phyloP scores from a whole-genome alignment of 768 basidiomycete species.

The Podaxis mareebaensis region DNA sequence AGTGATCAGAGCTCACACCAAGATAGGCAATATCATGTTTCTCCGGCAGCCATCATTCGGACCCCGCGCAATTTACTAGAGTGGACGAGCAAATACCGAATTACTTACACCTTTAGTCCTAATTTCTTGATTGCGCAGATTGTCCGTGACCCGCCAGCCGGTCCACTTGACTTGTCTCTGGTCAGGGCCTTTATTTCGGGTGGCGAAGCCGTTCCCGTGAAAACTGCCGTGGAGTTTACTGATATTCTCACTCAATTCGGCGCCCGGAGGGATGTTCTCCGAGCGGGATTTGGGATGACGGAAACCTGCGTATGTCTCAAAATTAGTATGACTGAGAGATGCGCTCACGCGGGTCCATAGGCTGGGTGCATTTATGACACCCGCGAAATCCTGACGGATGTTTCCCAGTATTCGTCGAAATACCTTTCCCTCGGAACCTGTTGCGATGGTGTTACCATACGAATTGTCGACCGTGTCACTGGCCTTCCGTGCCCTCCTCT shows the following conservation, averaged over 20 bases:
- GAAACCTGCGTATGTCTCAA: constrained; percentile 10
- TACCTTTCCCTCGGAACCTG: constrained; percentile 12
- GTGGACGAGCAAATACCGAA: constrained; percentile 9
- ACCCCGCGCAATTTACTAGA: constrained; percentile 5
- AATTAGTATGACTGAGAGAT: background rate
- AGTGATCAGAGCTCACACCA: background rate
- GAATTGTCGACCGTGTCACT: constrained; percentile 9
- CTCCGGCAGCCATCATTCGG: constrained; percentile 4
- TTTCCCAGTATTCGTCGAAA: background rate
- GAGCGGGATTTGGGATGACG: constrained; percentile 14
- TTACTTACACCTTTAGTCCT: constrained; percentile 13
- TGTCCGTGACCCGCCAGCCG: constrained; percentile 1
- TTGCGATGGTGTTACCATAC: constrained; percentile 10
- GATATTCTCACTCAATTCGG: constrained; percentile 5
- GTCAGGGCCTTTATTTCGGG: constrained; percentile 10
- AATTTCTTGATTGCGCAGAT: constrained; percentile 13
- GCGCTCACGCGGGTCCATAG: background rate
- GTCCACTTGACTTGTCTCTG: constrained; percentile 1
- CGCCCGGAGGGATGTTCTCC: constrained; percentile 11
- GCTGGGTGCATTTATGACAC: constrained; percentile 14
- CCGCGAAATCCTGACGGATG: constrained; percentile 4
- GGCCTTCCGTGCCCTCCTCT: constrained; percentile 1
- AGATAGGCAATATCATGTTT: constrained; percentile 14
- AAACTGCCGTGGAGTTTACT: constrained; percentile 11
- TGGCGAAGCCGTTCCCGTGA: constrained; percentile 11